These are phyloP conservation scores for Porogramme epimiltina DNA, from an alignment of 1,284 basidiomycete genomes.

Conservation along the genomic window DNA sequence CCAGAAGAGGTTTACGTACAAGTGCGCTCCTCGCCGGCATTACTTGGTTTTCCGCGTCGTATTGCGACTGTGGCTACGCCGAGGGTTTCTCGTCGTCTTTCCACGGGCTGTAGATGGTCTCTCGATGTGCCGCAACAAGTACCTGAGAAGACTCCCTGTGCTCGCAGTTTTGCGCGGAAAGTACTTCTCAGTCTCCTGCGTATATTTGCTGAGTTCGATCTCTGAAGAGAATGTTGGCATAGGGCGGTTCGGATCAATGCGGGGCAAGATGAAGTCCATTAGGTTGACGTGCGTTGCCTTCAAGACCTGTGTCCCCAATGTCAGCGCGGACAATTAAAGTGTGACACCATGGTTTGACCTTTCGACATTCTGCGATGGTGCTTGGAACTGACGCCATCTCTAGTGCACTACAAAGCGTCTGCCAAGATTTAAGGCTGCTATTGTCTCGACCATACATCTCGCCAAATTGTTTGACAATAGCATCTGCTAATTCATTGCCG, in stretches of 20 bases:
- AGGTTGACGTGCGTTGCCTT: conserved; percentile 38
- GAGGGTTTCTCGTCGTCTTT: too few species aligned
- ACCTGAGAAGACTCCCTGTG: conserved; percentile 39
- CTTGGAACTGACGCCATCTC: conserved; percentile 19
- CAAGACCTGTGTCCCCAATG: conserved; percentile 2
- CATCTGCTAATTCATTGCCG: conserved; percentile 21
- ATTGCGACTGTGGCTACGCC: too few species aligned
- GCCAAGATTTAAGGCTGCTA: conserved; percentile 34
- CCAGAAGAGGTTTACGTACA: too few species aligned
- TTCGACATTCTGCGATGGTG: conserved; percentile 12
- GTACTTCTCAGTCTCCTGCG: conserved; percentile 30
- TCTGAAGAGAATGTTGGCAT: conserved; percentile 33
- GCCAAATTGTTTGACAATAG: conserved; percentile 38
- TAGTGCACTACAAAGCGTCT: conserved; percentile 29
- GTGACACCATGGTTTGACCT: background rate
- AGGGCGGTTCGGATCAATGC: background rate
- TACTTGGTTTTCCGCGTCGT: too few species aligned
- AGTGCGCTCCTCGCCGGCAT: too few species aligned
- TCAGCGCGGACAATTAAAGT: background rate
- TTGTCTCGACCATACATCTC: conserved; percentile 36
- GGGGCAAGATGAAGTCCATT: conserved; percentile 36
- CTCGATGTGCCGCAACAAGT: conserved; percentile 15
- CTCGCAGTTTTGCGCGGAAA: conserved; percentile 40
- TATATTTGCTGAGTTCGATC: conserved; percentile 36
- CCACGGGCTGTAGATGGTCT: too few species aligned